Conservation (phyloP, 2,329 filamentous ascomycete genomes). For the Penicillium polonicum region DNA sequence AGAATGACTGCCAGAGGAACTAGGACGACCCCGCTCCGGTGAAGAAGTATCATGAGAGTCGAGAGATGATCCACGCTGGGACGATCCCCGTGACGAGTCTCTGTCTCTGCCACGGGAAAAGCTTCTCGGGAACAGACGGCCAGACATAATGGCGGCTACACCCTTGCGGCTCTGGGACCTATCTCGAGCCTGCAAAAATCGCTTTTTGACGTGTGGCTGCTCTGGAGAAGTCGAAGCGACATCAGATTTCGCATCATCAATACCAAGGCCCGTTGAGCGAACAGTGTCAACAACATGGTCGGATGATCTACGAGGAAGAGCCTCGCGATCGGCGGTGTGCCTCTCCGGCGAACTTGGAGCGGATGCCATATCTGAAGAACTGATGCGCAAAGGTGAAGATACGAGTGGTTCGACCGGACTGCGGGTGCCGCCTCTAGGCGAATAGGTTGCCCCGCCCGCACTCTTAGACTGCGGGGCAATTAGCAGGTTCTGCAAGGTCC, state of each 20-base stretch:
- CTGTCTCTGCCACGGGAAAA: slow-evolving; percentile 38
- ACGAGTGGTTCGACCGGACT: slow-evolving; percentile 27
- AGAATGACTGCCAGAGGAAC: slow-evolving; percentile 43
- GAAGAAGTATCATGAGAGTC: slow-evolving; percentile 37
- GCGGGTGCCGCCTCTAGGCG: slow-evolving; percentile 25
- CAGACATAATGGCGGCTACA: slow-evolving; percentile 50
- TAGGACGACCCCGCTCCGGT: slow-evolving; percentile 28
- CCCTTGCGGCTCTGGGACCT: slow-evolving; percentile 34
- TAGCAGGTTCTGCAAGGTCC: slow-evolving; percentile 68
- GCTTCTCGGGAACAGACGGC: slow-evolving; percentile 35
- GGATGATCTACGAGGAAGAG: slow-evolving; percentile 35
- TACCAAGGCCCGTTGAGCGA: slow-evolving; percentile 5
- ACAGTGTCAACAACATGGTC: slow-evolving; percentile 32
- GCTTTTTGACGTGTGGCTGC: slow-evolving; percentile 12
- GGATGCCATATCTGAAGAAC: slow-evolving; percentile 33
- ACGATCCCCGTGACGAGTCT: slow-evolving; percentile 40
- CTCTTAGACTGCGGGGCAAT: slow-evolving; percentile 35
- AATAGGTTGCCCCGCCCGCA: slow-evolving; percentile 36
- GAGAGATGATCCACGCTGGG: slow-evolving; percentile 40
- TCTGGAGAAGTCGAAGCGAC: slow-evolving; percentile 9
- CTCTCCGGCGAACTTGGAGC: slow-evolving; percentile 32
- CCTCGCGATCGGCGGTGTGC: slow-evolving; percentile 35
- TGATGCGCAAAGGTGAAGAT: slow-evolving; percentile 37
- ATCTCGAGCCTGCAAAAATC: slow-evolving; percentile 9
- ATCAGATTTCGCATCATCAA: slow-evolving; percentile 15